These are phyloP conservation scores for Breynia disticha DNA, from an alignment of 441 rosid genomes.

Conservation along the genomic window DNA sequence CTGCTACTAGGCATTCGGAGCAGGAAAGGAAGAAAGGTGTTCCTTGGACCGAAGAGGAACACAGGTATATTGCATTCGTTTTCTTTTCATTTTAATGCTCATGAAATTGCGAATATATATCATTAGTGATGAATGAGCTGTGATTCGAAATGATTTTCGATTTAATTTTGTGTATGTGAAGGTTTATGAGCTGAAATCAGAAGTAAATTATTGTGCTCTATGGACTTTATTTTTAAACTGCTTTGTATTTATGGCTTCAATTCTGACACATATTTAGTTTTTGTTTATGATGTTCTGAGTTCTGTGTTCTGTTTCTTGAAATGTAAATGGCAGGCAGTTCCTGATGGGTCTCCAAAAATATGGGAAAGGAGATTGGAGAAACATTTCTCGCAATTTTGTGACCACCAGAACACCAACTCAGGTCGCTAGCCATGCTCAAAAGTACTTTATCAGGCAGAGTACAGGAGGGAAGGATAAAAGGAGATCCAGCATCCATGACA, in stretches of 20 bases:
- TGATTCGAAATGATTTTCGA: not conserved
- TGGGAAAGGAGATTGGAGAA: constrained; percentile 99
- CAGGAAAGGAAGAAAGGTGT: constrained; percentile 95
- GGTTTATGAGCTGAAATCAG: not conserved
- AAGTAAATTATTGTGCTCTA: not conserved
- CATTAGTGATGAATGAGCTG: no score
- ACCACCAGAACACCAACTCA: constrained; percentile 82
- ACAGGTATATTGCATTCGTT: constrained; percentile 37
- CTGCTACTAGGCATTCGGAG: constrained; percentile 44
- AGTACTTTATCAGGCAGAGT: constrained; percentile 81
- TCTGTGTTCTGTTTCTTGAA: constrained; percentile 3
- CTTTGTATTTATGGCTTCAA: constrained; percentile 4
- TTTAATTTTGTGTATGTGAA: no score
- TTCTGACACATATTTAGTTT: no score
- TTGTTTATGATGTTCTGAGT: not conserved
- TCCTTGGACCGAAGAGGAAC: constrained; percentile 98
- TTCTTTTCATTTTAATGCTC: not conserved
- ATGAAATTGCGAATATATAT: not conserved
- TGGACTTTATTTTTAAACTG: not conserved
- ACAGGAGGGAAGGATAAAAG: constrained; percentile 88
- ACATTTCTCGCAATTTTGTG: constrained; percentile 78
- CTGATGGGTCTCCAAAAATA: constrained; percentile 79
- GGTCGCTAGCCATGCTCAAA: constrained; percentile 96
- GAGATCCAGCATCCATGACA: constrained; percentile 91
- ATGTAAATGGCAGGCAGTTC: constrained; percentile 51